These are phyloP conservation scores for Alternaria angustiovoidea DNA, from an alignment of 2,329 filamentous ascomycete species.

Conservation along the genomic window DNA sequence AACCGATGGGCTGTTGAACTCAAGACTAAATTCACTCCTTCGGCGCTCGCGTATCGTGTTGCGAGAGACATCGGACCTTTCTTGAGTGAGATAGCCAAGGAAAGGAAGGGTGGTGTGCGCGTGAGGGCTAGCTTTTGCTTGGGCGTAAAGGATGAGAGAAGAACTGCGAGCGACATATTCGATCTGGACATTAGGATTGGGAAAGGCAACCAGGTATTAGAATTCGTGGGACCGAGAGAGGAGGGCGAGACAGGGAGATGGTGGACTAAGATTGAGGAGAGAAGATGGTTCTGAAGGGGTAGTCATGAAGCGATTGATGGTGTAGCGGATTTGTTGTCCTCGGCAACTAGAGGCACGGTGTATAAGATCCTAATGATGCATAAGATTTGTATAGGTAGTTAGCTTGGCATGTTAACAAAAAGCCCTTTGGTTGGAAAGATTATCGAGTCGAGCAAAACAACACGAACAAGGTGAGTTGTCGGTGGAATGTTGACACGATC, in stretches of 20 bases:
- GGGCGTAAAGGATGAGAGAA: conserved; percentile 38
- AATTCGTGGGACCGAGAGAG: conserved; percentile 55
- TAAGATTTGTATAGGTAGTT: background rate
- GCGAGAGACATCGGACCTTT: conserved; percentile 51
- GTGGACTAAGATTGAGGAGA: conserved; percentile 53
- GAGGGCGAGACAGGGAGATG: conserved; percentile 53
- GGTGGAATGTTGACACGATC: background rate
- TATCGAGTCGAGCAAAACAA: background rate
- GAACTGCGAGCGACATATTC: conserved; percentile 52
- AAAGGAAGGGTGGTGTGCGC: conserved; percentile 51
- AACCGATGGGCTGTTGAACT: conserved; percentile 55
- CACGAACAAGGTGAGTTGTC: background rate
- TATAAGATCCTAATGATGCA: background rate
- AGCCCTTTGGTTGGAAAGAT: background rate
- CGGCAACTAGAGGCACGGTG: background rate
- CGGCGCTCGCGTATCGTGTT: conserved; percentile 52
- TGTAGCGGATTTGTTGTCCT: background rate
- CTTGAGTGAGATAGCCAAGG: conserved; percentile 53
- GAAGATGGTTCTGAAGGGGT: conserved; percentile 55
- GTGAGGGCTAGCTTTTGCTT: conserved; percentile 57
- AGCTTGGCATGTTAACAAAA: background rate
- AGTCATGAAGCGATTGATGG: background rate
- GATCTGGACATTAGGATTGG: conserved; percentile 57
- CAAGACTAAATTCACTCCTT: conserved; percentile 51
- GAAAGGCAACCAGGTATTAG: conserved; percentile 49